phyloP scores from a whole-genome alignment of 139 green algal genomes.

The Chlamydomonas sphaeroides region DNA sequence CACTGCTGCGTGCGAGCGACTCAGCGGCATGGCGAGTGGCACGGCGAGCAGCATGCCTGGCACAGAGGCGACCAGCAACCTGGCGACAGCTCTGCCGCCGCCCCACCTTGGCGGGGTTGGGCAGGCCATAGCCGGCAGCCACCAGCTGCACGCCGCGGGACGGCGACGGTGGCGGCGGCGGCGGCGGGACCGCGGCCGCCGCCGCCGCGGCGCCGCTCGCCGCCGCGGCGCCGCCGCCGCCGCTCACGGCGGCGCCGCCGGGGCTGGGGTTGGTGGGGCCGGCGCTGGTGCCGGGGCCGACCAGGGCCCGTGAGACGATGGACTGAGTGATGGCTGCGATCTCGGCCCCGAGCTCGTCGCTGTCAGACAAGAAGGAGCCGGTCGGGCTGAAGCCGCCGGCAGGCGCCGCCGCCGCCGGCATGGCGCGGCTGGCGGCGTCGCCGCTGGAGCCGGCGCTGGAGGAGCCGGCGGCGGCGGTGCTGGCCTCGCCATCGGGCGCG shows the following conservation, averaged over 20 bases:
- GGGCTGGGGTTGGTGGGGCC: not conserved
- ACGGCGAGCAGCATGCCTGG: no score
- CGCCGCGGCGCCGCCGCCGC: not conserved
- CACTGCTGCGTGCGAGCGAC: no score
- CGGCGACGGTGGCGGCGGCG: not conserved
- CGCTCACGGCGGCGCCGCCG: not conserved
- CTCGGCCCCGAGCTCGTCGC: not conserved
- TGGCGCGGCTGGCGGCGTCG: not conserved
- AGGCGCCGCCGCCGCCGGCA: not conserved
- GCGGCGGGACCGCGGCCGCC: no score
- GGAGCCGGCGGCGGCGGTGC: not conserved
- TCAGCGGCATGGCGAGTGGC: no score
- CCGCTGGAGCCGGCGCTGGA: not conserved
- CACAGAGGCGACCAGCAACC: no score
- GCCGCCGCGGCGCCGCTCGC: no score
- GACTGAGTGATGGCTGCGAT: constrained; percentile 29
- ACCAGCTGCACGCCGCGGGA: constrained; percentile 5
- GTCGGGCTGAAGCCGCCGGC: not conserved
- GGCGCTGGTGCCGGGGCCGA: not conserved
- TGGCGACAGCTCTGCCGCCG: not conserved
- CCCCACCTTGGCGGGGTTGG: constrained; percentile 24
- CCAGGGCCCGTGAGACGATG: not conserved
- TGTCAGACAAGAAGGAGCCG: not conserved
- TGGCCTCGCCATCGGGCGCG: not conserved
- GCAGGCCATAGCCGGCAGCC: constrained; percentile 11